These are phyloP conservation scores for Rhodosporidiobolus odoratus DNA, from an alignment of 768 basidiomycete genomes.

Conservation along the genomic window DNA sequence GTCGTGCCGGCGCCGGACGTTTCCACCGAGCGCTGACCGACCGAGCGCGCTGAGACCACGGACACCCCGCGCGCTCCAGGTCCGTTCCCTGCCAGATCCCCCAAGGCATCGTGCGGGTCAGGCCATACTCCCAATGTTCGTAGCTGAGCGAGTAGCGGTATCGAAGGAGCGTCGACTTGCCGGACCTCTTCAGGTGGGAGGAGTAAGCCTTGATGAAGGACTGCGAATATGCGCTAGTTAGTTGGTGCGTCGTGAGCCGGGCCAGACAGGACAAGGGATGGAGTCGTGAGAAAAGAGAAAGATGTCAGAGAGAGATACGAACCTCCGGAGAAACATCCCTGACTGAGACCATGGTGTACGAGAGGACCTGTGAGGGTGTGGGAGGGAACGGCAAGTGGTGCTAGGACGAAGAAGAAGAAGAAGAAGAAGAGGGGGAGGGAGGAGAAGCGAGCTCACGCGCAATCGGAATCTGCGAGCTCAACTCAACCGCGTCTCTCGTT, in stretches of 20 bases:
- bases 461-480: too few relatives aligned
- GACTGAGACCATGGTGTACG: slow-evolving; percentile 33
- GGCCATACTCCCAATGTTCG: too few relatives aligned
- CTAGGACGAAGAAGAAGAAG: background rate
- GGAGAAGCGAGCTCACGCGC: too few relatives aligned
- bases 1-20: too few relatives aligned
- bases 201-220: slow-evolving; percentile 40
- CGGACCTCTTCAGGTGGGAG: slow-evolving; percentile 42
- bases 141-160: background rate
- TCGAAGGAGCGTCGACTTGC: slow-evolving; percentile 21
- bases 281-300: background rate
- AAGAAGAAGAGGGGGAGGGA: background rate
- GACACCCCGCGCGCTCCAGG: too few relatives aligned
- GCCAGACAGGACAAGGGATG: background rate
- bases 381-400: slow-evolving; percentile 29
- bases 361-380: background rate
- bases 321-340: slow-evolving; percentile 40
- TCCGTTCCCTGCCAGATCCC: background rate
- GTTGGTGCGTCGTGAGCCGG: too few relatives aligned
- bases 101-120: too few relatives aligned
- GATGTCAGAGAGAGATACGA: slow-evolving; percentile 20
- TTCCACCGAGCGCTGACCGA: too few relatives aligned
- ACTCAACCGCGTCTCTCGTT: too few relatives aligned
- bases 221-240: too few relatives aligned
- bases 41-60: too few relatives aligned